Base-by-base conservation (phyloP, 371 early-diverging fungal species). In the Mucor plumbeus region DNA sequence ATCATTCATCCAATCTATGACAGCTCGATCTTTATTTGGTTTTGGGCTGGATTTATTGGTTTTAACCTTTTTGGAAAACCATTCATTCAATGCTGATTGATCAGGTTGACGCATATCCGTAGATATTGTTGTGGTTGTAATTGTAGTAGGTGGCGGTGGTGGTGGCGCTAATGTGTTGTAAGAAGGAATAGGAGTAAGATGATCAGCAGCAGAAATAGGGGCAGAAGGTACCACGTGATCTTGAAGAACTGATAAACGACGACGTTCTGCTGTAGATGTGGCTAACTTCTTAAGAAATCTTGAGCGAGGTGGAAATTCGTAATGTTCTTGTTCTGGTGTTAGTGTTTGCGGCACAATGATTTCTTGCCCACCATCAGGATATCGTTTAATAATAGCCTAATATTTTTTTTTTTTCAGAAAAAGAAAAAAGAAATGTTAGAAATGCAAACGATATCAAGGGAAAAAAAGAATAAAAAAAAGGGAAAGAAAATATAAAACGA, bases 281-380 rank as follows among this genome's bases (percentile, higher is more conserved):
- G 81, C 78, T 38, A 81, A 68, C 55, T 72, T 75, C 33, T 77
- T 82, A 7, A 82, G 64, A 15, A 82, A 69, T 57, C 71, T 71
- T 11, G 82, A 82, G 33, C 82, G 64, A 47, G 79, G 82, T 57
- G 82, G 82, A 62, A 82, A 82, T 70, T 82, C 75, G 59, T 82
- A 82, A 21, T 77, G 74, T 43, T 82, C 70, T 70, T 82, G 78
- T 65, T 82, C 82, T 55, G 75, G 64, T n/a, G 82, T 82, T 54
- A 82, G 59, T 63, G 63, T 74, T 63, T 82, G 82, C 53, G 79
- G 82, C 14, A 82, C 76, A 44, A 77, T 65, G n/a, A 82, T 82
- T 64, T 82, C 82, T 38, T 74, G 77, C 6, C 69, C 58, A n/a
- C 82, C 82, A 56, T 82, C 76, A 48, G 82, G 79, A 36, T 75